Conservation (phyloP, 768 basidiomycete species). For the Amanita pseudoporphyria region DNA sequence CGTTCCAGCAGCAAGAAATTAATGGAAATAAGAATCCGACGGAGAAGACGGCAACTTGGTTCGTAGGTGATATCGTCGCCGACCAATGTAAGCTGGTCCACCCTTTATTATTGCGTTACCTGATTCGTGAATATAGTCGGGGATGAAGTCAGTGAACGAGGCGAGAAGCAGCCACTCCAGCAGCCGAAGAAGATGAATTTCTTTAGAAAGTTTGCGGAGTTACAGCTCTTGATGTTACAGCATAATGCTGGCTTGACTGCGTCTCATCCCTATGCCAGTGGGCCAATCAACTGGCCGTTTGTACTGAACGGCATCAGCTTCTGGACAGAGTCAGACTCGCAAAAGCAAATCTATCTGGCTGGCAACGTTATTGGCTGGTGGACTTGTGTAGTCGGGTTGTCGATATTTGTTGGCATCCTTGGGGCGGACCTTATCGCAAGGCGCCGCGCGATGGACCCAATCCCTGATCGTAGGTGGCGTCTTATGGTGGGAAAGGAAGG, state of each 20-base stretch:
- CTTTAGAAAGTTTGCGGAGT: slow-evolving; percentile 89
- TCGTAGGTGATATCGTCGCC: slow-evolving; percentile 69
- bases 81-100: slow-evolving; percentile 49
- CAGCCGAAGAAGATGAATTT: slow-evolving; percentile 80
- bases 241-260: slow-evolving; percentile 98
- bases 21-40: slow-evolving; percentile 91
- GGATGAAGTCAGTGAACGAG: slow-evolving; percentile 47
- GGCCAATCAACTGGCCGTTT: slow-evolving; percentile 99
- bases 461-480: slow-evolving; percentile 69
- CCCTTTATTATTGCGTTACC: background rate
- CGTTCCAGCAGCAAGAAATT: slow-evolving; percentile 92
- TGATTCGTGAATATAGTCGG: slow-evolving; percentile 27
- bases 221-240: slow-evolving; percentile 93
- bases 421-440: slow-evolving; percentile 86
- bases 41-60: slow-evolving; percentile 85
- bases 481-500: background rate
- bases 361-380: slow-evolving; percentile 96
- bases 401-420: slow-evolving; percentile 83
- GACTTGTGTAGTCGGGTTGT: slow-evolving; percentile 79
- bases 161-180: slow-evolving; percentile 42
- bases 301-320: slow-evolving; percentile 93
- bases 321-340: slow-evolving; percentile 83
- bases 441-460: slow-evolving; percentile 73
- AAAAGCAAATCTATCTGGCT: slow-evolving; percentile 93
- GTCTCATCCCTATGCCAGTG: slow-evolving; percentile 94